Conservation (phyloP, 2,329 filamentous ascomycete genomes). For the Verruconis gallopava region DNA sequence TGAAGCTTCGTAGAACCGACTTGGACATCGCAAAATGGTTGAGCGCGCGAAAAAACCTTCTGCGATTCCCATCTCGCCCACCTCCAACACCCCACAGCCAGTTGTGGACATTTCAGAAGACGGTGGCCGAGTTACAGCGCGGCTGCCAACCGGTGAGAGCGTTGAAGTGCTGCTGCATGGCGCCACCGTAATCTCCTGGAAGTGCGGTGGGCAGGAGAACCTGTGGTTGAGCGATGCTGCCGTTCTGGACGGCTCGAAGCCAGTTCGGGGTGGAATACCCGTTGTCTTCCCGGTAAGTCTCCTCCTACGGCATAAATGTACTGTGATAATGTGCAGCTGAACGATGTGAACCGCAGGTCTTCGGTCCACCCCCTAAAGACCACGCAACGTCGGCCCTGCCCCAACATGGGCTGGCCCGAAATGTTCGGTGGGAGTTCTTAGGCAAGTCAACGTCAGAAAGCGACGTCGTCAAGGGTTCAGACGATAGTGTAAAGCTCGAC, state of each 20-base stretch:
- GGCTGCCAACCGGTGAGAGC: constrained; percentile 73
- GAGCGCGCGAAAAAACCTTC: constrained; percentile 76
- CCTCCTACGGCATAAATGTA: neutral
- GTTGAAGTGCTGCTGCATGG: constrained; percentile 80
- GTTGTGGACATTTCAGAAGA: constrained; percentile 62
- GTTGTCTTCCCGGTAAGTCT: constrained; percentile 75
- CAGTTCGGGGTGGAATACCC: constrained; percentile 83
- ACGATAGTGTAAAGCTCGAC: constrained; percentile 78
- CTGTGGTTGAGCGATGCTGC: constrained; percentile 75
- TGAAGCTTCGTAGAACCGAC: too few relatives aligned
- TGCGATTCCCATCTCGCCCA: constrained; percentile 60
- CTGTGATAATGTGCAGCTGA: too few relatives aligned
- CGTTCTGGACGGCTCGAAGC: constrained; percentile 72
- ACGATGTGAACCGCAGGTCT: constrained; percentile 44
- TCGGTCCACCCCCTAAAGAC: constrained; percentile 67
- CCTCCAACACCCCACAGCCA: constrained; percentile 53
- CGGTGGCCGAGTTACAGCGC: constrained; percentile 61
- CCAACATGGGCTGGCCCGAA: constrained; percentile 91
- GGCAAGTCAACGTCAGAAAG: constrained; percentile 67
- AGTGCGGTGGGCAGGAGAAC: constrained; percentile 63
- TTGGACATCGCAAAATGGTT: too few relatives aligned
- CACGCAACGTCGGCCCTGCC: constrained; percentile 67
- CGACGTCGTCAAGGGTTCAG: constrained; percentile 30
- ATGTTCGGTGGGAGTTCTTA: constrained; percentile 82
- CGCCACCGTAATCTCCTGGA: constrained; percentile 89